phyloP scores from a whole-genome alignment of 306 rosid species.

The Glycyrrhiza uralensis region DNA sequence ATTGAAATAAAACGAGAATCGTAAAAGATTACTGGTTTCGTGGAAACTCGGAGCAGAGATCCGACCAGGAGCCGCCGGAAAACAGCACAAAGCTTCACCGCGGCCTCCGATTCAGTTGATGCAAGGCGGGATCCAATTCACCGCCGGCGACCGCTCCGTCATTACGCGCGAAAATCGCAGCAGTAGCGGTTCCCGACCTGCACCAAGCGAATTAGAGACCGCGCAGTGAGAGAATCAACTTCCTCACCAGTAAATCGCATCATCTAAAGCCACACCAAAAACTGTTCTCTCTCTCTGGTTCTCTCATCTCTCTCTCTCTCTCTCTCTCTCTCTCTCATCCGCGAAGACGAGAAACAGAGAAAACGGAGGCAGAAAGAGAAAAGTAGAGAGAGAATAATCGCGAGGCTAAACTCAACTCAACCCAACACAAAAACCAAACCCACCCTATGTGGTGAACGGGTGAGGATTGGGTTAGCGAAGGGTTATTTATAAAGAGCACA shows the following conservation, averaged over 20 bases:
- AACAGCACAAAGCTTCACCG: conserved; percentile 46
- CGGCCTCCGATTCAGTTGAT: conserved; percentile 97
- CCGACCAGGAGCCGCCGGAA: conserved; percentile 16
- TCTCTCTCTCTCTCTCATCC: not conserved
- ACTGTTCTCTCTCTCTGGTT: not conserved
- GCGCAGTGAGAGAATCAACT: conserved; percentile 51
- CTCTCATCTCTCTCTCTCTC: not conserved
- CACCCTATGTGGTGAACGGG: conserved; percentile 30
- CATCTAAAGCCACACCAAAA: conserved; percentile 9
- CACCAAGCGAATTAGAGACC: conserved; percentile 99
- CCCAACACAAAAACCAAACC: conserved; percentile 11
- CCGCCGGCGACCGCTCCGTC: not conserved
- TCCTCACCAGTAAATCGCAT: not conserved
- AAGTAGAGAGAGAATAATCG: not conserved
- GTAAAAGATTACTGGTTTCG: not conserved
- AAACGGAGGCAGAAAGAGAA: not conserved
- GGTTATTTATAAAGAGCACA: conserved; percentile 38
- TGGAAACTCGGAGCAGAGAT: conserved; percentile 36
- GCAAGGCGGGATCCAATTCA: conserved; percentile 93
- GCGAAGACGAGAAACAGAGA: not conserved
- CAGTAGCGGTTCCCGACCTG: conserved; percentile 96
- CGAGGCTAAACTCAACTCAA: not conserved
- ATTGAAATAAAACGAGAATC: not conserved
- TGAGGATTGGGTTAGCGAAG: conserved; percentile 4
- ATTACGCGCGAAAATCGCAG: conserved; percentile 13